These are phyloP conservation scores for Rhodotorula mucilaginosa DNA, from an alignment of 1,284 basidiomycete genomes.

Conservation along the genomic window DNA sequence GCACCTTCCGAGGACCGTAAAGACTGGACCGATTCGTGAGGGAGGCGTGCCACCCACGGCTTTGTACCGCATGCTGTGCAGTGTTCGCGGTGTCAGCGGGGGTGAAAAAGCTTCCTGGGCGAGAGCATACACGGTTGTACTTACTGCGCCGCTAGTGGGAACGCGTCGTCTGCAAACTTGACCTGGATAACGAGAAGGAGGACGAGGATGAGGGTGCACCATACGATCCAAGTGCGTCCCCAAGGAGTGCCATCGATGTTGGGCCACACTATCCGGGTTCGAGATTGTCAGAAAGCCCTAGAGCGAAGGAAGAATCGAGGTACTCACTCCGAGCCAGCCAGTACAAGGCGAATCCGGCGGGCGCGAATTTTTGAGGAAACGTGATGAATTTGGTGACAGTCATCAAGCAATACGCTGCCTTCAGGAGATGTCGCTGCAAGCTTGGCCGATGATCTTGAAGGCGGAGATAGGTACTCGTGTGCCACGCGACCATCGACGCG, in stretches of 20 bases:
- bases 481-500: conserved; percentile 19
- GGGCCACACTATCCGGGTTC: conserved; percentile 17
- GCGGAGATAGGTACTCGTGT: conserved; percentile 11
- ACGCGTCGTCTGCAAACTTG: conserved; percentile 18
- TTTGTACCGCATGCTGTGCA: neutral
- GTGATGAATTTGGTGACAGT: conserved; percentile 18
- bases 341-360: conserved; percentile 25
- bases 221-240: conserved; percentile 20
- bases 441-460: conserved; percentile 6
- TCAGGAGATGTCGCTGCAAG: conserved; percentile 3
- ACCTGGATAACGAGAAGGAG: conserved; percentile 17
- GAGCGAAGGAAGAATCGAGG: too few species aligned
- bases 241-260: conserved; percentile 13
- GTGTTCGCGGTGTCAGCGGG: neutral
- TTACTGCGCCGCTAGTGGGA: conserved; percentile 10
- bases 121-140: neutral
- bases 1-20: neutral
- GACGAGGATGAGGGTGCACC: conserved; percentile 9
- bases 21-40: neutral
- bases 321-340: conserved; percentile 28
- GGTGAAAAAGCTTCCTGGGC: neutral
- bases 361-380: conserved; percentile 27
- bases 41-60: neutral
- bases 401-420: neutral
- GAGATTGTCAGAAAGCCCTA: too few species aligned